These are phyloP conservation scores for Flaveria trinervia DNA, from an alignment of 129 eudicot species.

Conservation along the genomic window DNA sequence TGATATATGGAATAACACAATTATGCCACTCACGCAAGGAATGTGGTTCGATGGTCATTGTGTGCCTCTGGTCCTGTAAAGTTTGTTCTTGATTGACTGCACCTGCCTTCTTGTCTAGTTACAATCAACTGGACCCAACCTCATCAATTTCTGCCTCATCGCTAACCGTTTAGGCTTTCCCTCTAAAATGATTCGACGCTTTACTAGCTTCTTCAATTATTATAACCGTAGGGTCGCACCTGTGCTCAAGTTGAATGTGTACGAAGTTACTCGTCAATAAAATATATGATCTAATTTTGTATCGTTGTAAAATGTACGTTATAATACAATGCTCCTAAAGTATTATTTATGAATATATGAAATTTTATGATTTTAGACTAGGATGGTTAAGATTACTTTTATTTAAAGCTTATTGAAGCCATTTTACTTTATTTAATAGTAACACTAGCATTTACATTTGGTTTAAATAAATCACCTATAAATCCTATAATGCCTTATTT, in stretches of 20 bases:
- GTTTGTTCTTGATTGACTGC: conserved; percentile 23
- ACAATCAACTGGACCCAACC: conserved; percentile 34
- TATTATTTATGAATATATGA: no score
- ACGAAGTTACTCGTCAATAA: background rate
- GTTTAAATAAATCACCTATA: no score
- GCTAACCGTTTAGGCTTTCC: background rate
- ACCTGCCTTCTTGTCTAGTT: conserved; percentile 25
- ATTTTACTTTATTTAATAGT: no score
- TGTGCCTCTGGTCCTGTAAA: background rate
- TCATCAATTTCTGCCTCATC: conserved; percentile 29
- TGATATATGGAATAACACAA: conserved; percentile 11
- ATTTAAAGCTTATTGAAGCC: no score
- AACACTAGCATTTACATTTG: no score
- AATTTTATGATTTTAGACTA: no score
- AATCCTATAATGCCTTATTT: no score
- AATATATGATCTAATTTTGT: background rate
- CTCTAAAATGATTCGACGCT: background rate
- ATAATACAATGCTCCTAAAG: no score
- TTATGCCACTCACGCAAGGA: conserved; percentile 38
- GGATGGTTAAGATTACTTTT: no score
- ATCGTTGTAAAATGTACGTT: background rate
- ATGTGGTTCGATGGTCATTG: conserved; percentile 27
- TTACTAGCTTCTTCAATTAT: background rate
- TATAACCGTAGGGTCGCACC: background rate
- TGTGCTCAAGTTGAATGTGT: conserved; percentile 1